A percentile compares a stretch with the other conserved stretches of the same genome.
Conservation (phyloP, 179 eudicot species). For the Spergularia azorica region DNA sequence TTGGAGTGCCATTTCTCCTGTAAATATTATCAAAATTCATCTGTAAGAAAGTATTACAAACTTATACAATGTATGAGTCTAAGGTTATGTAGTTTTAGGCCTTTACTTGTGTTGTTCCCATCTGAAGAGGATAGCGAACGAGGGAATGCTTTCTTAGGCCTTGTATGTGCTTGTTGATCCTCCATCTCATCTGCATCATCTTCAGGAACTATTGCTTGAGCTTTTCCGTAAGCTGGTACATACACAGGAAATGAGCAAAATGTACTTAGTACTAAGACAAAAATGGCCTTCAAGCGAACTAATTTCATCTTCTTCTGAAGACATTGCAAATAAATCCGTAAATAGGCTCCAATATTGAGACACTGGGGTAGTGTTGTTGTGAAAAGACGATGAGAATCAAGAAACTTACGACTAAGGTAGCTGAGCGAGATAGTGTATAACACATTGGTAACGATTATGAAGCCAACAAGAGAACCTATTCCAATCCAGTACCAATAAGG, state of each 20-base stretch:
- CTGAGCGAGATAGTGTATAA: constrained; percentile 79
- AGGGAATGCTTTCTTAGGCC: constrained; percentile 46
- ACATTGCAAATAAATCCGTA: no score
- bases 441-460: constrained; percentile 56
- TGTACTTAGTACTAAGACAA: constrained; percentile 7
- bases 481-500: constrained; percentile 91
- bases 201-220: constrained; percentile 80
- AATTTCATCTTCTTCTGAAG: no score
- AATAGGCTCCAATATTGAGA: no score
- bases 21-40: background rate
- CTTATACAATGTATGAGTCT: background rate
- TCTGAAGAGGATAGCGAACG: constrained; percentile 61
- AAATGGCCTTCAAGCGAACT: no score
- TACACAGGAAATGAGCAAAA: background rate
- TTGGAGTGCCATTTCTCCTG: constrained; percentile 71
- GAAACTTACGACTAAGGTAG: constrained; percentile 74
- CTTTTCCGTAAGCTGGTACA: constrained; percentile 65
- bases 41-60: background rate
- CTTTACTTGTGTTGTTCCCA: constrained; percentile 79
- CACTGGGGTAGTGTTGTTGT: no score
- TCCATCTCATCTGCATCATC: constrained; percentile 62
- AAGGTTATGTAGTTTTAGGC: background rate
- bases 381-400: background rate
- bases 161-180: constrained; percentile 34
- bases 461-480: constrained; percentile 74